These are phyloP conservation scores for Torrubiella hemipterigena DNA, from an alignment of 2,329 filamentous ascomycete genomes.

Conservation along the genomic window DNA sequence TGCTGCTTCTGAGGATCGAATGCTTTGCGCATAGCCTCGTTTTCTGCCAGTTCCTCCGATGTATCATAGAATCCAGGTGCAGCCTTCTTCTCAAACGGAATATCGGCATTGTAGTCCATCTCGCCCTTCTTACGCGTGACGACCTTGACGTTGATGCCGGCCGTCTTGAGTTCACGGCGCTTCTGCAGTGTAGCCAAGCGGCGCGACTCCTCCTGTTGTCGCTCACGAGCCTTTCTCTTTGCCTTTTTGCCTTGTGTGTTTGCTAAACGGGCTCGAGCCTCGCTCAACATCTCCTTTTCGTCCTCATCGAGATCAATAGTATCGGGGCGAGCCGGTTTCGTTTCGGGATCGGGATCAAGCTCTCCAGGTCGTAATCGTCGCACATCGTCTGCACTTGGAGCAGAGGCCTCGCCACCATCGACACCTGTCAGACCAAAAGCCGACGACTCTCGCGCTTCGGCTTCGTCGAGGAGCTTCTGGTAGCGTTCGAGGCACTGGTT, in stretches of 20 bases:
- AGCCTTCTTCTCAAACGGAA: conserved; percentile 91
- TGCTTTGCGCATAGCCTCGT: conserved; percentile 71
- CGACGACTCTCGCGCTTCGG: conserved; percentile 78
- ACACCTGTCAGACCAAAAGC: conserved; percentile 75
- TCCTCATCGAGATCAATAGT: conserved; percentile 98
- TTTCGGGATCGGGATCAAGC: conserved; percentile 93
- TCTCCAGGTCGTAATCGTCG: conserved; percentile 81
- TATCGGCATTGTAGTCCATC: conserved; percentile 99
- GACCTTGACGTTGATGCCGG: conserved; percentile 96
- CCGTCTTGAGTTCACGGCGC: conserved; percentile 89
- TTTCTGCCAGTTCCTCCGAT: conserved; percentile 62
- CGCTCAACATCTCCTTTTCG: conserved; percentile 98
- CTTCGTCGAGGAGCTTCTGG: conserved; percentile 91
- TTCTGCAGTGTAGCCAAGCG: conserved; percentile 87
- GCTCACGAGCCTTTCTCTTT: conserved; percentile 90
- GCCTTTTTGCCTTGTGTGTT: conserved; percentile 99
- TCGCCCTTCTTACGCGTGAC: conserved; percentile 83
- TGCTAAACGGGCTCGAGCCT: conserved; percentile 87
- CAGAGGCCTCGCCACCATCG: conserved; percentile 73
- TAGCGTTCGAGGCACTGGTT: conserved; percentile 97
- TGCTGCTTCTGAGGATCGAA: conserved; percentile 93
- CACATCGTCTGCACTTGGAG: conserved; percentile 87
- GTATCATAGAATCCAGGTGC: conserved; percentile 90
- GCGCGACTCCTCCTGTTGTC: conserved; percentile 89
- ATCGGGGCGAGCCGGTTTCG: conserved; percentile 87